Base-by-base conservation (phyloP, 257 asterid genomes). In the Mitragyna speciosa region DNA sequence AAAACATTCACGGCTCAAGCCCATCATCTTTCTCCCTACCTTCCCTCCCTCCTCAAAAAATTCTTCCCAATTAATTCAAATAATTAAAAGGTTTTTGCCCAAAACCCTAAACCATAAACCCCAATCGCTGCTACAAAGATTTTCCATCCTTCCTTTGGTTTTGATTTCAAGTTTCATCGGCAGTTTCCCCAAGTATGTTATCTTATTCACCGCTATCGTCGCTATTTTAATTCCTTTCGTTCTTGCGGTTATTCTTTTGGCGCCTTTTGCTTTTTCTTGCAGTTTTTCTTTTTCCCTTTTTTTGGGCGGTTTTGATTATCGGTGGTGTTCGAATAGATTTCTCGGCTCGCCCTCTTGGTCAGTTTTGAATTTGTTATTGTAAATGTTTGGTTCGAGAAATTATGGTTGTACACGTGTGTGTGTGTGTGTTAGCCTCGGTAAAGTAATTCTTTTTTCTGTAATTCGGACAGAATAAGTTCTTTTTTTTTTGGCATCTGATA, bases 41-140 rank as follows among this genome's bases (percentile, higher is more conserved):
- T n/a, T n/a, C n/a, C n/a, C 83, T 73, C 83, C 81, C 81, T 72
- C 79, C 80, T 65, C 70, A 56, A 66, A 45, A 43, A 10, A 3
- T n/a, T 64, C 41, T 77, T 30, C 48, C 72, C 30, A 59, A 67
- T 31, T 68, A 51, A 78, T 85, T 82, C 67, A 85, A 85, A 49
- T 26, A n/a, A 30, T 33, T 24, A 56, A 9, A 43, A 36, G 41
- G 41, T 36, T 36, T 36, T n/a, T n/a, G 39, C 76, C 65, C 69
- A 49, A 73, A 82, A 78, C 84, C 85, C 75, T 82, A 73, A 84
- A 71, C 82, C 85, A 73, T 76, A 72, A 84, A 85, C 86, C 85
- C 82, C 77, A 28, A 6, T 48, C 20, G 59, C 77, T n/a, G 67
- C 39, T 39, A 9, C 28, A n/a, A 15, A 11, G 76, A 56, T 56